Conservation (phyloP, 1,284 basidiomycete species). For the Schizopora paradoxa region DNA sequence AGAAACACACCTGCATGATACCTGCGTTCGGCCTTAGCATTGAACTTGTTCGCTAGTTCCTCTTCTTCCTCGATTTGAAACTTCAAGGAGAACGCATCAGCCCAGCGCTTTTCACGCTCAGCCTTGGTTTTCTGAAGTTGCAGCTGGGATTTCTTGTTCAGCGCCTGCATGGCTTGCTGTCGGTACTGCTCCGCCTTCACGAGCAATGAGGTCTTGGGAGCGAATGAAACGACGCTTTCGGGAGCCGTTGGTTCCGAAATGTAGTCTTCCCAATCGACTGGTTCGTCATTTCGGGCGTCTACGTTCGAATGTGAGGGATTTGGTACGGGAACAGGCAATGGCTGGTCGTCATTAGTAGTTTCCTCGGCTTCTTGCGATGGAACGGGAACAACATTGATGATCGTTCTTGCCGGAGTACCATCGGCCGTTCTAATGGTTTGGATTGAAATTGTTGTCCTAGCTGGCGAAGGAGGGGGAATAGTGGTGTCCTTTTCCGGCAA, state of each 20-base stretch:
- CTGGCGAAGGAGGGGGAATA: too few species aligned
- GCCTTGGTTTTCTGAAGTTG: constrained; percentile 2
- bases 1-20: constrained; percentile 6
- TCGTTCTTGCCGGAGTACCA: too few species aligned
- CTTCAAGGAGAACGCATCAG: constrained; percentile 7
- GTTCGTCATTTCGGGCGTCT: too few species aligned
- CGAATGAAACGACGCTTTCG: constrained; percentile 6
- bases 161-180: constrained; percentile 8
- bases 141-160: constrained; percentile 2
- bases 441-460: too few species aligned
- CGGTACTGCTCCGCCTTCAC: constrained; percentile 2
- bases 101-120: not conserved
- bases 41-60: constrained; percentile 2
- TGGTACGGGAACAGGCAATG: too few species aligned
- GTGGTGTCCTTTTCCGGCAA: too few species aligned
- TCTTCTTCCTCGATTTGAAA: constrained; percentile 8
- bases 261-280: too few species aligned
- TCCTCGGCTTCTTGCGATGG: too few species aligned
- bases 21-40: constrained; percentile 12
- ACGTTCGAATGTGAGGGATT: too few species aligned
- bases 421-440: too few species aligned
- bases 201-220: not conserved
- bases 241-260: not conserved
- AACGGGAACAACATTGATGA: too few species aligned
- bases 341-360: too few species aligned